Percentiles rank a stretch among this genome's conserved stretches.
Conservation (phyloP, 768 basidiomycete species). For the Russula brevipes region DNA sequence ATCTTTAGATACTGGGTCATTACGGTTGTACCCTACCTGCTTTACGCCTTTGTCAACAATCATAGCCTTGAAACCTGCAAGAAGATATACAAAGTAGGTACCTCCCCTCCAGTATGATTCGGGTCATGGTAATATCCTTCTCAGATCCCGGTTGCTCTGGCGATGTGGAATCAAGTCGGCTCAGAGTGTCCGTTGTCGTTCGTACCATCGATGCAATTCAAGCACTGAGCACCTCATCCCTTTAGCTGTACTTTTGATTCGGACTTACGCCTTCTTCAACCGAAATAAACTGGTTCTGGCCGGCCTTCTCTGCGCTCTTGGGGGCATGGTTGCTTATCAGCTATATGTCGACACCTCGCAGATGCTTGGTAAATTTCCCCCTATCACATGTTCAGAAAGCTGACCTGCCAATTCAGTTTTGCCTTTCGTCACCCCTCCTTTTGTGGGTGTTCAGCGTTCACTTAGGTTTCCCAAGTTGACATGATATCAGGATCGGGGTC, state of each 20-base stretch:
- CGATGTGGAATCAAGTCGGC: slow-evolving; percentile 85
- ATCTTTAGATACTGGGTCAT: slow-evolving; percentile 73
- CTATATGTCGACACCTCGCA: slow-evolving; percentile 73
- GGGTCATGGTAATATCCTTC: neutral
- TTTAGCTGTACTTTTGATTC: slow-evolving; percentile 70
- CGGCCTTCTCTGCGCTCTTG: slow-evolving; percentile 58
- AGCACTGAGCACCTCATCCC: slow-evolving; percentile 12
- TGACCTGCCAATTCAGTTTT: slow-evolving; percentile 31
- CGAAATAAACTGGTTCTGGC: slow-evolving; percentile 63
- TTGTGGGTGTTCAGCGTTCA: slow-evolving; percentile 36
- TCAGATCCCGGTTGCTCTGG: slow-evolving; percentile 74
- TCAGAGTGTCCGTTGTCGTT: slow-evolving; percentile 54
- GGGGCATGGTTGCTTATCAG: slow-evolving; percentile 75
- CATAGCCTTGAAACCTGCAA: slow-evolving; percentile 60
- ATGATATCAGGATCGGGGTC: slow-evolving; percentile 44
- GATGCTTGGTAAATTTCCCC: slow-evolving; percentile 56
- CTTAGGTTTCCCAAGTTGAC: slow-evolving; percentile 1
- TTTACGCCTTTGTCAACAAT: slow-evolving; percentile 70
- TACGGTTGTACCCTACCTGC: slow-evolving; percentile 67
- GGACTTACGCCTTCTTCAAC: slow-evolving; percentile 84
- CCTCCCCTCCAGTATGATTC: neutral
- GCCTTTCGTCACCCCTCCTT: slow-evolving; percentile 60
- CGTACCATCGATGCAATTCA: neutral
- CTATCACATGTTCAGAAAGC: neutral
- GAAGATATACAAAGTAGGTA: slow-evolving; percentile 58